Percentiles rank a stretch among this genome's conserved stretches.
phyloP scores from a whole-genome alignment of 2,329 filamentous ascomycete genomes.

The Aspergillus fructus region DNA sequence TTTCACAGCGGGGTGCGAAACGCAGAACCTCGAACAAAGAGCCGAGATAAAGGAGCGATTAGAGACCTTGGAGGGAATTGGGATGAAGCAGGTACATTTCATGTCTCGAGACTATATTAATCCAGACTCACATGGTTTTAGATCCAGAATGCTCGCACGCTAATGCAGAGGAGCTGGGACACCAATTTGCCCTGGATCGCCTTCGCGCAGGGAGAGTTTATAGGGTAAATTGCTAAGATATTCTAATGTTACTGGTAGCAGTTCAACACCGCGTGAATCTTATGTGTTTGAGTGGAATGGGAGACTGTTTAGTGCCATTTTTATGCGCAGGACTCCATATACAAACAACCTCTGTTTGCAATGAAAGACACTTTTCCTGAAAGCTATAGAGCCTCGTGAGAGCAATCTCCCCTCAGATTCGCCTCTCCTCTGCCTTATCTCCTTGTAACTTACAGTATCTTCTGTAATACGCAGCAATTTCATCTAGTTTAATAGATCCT shows the following conservation, averaged over 20 bases:
- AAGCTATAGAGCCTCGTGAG: background rate
- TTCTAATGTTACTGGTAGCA: background rate
- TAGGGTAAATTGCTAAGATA: conserved; percentile 29
- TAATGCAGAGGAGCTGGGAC: conserved; percentile 44
- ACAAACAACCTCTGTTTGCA: background rate
- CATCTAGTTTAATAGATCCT: too few species aligned
- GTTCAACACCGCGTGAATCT: background rate
- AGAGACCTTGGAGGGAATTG: conserved; percentile 66
- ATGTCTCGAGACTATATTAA: background rate
- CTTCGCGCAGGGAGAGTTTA: conserved; percentile 39
- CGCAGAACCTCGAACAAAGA: conserved; percentile 55
- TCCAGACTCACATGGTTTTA: conserved; percentile 12
- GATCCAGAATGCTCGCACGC: conserved; percentile 41
- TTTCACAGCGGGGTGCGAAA: conserved; percentile 80
- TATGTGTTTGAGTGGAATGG: background rate
- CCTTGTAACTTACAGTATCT: background rate
- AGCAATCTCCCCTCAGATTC: background rate
- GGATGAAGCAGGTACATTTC: conserved; percentile 68
- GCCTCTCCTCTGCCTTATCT: background rate
- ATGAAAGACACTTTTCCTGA: background rate
- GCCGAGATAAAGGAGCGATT: conserved; percentile 65
- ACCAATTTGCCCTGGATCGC: conserved; percentile 39
- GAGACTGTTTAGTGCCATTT: background rate
- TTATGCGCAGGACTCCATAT: background rate
- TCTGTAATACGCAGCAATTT: too few species aligned